Conservation (phyloP, 2,329 filamentous ascomycete genomes). For the Pseudodiploospora longispora region DNA sequence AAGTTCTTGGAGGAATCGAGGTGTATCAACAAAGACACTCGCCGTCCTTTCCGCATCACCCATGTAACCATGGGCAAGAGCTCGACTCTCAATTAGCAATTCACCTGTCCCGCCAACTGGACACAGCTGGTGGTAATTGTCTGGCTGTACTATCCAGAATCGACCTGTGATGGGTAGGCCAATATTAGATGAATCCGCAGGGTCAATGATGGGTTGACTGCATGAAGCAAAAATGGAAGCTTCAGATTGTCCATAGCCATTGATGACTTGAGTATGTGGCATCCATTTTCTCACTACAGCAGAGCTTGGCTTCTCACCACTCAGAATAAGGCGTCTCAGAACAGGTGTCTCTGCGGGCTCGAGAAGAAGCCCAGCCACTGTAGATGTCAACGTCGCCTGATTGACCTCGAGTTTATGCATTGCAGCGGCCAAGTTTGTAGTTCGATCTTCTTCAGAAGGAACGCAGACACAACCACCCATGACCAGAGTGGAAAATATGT, state of each 20-base stretch:
- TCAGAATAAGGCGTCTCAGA: neutral
- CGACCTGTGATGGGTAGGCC: neutral
- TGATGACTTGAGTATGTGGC: neutral
- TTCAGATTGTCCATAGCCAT: neutral
- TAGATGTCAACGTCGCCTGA: neutral
- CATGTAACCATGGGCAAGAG: constrained; percentile 42
- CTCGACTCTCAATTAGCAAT: constrained; percentile 29
- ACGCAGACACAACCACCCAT: constrained; percentile 6
- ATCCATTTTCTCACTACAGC: neutral
- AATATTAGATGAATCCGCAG: neutral
- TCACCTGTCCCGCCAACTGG: constrained; percentile 23
- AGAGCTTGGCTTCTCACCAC: neutral
- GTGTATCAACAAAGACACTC: constrained; percentile 24
- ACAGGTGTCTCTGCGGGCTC: neutral
- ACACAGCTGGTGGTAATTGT: constrained; percentile 14
- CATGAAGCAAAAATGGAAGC: neutral
- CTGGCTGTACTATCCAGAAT: constrained; percentile 20
- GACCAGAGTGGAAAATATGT: constrained; percentile 8
- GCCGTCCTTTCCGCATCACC: constrained; percentile 35
- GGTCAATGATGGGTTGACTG: neutral
- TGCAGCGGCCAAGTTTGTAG: neutral
- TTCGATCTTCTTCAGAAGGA: constrained; percentile 3
- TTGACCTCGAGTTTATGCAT: neutral
- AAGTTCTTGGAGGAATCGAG: constrained; percentile 23
- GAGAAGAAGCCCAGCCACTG: neutral